Conservation (phyloP, 495 filamentous ascomycete species). For the Xylaria scruposa region DNA sequence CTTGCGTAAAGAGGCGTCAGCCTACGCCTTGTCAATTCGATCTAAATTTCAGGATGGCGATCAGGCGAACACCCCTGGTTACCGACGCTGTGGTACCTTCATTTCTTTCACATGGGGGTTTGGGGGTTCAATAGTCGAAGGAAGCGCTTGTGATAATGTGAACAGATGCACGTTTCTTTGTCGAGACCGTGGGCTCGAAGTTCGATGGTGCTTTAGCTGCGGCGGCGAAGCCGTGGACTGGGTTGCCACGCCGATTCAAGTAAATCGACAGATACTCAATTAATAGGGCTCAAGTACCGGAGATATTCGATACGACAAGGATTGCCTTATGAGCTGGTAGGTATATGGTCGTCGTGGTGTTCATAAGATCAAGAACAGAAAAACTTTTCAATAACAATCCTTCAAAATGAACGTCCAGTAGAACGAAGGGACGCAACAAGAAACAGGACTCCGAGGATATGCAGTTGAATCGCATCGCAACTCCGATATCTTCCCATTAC, state of each 20-base stretch:
- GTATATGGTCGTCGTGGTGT: neutral
- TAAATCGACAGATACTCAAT: neutral
- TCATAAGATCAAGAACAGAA: neutral
- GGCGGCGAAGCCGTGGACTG: neutral
- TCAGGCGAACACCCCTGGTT: slow-evolving; percentile 14
- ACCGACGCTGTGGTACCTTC: slow-evolving; percentile 23
- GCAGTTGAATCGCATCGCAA: neutral
- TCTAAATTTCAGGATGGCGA: slow-evolving; percentile 20
- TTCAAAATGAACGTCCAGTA: neutral
- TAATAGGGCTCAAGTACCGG: slow-evolving; percentile 10
- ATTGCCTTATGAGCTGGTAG: neutral
- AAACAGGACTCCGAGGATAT: slow-evolving; percentile 7
- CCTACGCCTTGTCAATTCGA: slow-evolving; percentile 11
- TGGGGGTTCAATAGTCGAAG: slow-evolving; percentile 21
- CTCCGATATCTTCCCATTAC: neutral
- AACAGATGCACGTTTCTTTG: neutral
- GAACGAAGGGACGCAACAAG: slow-evolving; percentile 1
- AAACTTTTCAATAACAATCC: neutral
- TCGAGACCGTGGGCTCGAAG: neutral
- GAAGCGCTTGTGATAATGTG: neutral
- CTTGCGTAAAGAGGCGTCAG: slow-evolving; percentile 6
- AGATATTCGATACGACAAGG: slow-evolving; percentile 20
- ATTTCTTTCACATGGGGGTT: slow-evolving; percentile 21
- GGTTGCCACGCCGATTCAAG: neutral
- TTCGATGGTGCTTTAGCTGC: neutral